phyloP scores from a whole-genome alignment of 805 yeast species.

The Yarrowia phangngaensis region DNA sequence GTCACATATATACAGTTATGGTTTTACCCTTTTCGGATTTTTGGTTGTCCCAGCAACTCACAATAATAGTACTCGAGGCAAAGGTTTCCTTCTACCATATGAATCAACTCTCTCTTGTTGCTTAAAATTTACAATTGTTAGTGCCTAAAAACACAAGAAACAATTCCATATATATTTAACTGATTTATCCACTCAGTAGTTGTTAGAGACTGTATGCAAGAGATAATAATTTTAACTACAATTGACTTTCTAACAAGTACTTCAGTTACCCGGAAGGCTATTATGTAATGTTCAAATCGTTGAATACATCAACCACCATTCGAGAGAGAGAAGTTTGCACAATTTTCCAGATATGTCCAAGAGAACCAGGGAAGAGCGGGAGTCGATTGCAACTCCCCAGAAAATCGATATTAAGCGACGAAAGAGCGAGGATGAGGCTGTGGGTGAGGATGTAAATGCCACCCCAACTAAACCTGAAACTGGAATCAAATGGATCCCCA shows the following conservation, averaged over 20 bases:
- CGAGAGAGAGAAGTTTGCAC: background rate
- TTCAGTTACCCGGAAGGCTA: conserved; percentile 14
- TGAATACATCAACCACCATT: background rate
- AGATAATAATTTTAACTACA: background rate
- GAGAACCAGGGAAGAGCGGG: conserved; percentile 28
- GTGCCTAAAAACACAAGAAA: too few relatives aligned
- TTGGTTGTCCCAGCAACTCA: conserved; percentile 5
- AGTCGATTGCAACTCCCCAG: conserved; percentile 14
- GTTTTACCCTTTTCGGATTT: conserved; percentile 24
- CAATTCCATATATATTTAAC: too few relatives aligned
- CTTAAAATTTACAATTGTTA: too few relatives aligned
- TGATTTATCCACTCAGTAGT: too few relatives aligned
- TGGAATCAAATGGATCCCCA: conserved; percentile 21
- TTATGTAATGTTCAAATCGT: background rate
- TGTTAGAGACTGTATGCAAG: too few relatives aligned
- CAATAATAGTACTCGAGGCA: background rate
- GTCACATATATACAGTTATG: conserved; percentile 5
- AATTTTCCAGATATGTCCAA: conserved; percentile 10
- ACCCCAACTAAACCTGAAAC: conserved; percentile 17
- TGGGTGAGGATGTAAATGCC: conserved; percentile 10
- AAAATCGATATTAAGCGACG: conserved; percentile 8
- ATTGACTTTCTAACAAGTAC: background rate
- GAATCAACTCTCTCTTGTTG: too few relatives aligned
- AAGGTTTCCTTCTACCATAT: background rate
- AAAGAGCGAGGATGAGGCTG: conserved; percentile 8